Evolutionary conservation across 1,284 basidiomycete genomes (phyloP).

Genomic region (Rhizoctonia solani): DNA sequence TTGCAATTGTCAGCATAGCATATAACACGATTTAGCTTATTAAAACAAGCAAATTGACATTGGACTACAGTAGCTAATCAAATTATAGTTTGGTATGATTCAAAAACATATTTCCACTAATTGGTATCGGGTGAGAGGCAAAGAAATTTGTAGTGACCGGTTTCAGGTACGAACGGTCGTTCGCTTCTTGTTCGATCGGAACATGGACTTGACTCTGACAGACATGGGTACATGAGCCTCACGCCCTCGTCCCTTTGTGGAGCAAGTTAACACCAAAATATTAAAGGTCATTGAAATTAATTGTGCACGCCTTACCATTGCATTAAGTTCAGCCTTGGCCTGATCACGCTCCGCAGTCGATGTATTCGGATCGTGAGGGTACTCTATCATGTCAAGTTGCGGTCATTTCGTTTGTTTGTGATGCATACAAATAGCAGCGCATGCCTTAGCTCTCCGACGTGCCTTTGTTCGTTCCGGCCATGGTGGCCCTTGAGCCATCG

Average conservation of each 20-base stretch:
- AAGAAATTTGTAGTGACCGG: no score
- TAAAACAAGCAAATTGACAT: no score
- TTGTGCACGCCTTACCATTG: constrained; percentile 7
- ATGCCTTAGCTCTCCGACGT: constrained; percentile 7
- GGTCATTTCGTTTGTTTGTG: not conserved
- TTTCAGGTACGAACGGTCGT: constrained; percentile 15
- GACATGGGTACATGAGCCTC: constrained; percentile 25
- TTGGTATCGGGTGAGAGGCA: no score
- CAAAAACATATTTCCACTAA: no score
- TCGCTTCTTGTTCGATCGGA: constrained; percentile 32
- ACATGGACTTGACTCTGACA: constrained; percentile 31
- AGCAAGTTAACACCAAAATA: no score
- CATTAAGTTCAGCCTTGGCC: constrained; percentile 19
- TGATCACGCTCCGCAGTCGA: constrained; percentile 12
- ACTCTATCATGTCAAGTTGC: not conserved
- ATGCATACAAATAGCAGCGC: not conserved
- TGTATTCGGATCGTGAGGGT: constrained; percentile 13
- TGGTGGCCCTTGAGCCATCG: constrained; percentile 31
- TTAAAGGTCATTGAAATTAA: not conserved
- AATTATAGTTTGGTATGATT: no score
- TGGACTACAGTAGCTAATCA: no score
- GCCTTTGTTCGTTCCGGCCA: constrained; percentile 4
- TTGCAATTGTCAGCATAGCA: not conserved
- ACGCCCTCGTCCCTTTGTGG: constrained; percentile 11
- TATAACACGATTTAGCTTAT: no score